A percentile compares a stretch with the other conserved stretches of the same genome.
Conservation (phyloP, 208 protist genomes). For the Herpetomonas tarakana region DNA sequence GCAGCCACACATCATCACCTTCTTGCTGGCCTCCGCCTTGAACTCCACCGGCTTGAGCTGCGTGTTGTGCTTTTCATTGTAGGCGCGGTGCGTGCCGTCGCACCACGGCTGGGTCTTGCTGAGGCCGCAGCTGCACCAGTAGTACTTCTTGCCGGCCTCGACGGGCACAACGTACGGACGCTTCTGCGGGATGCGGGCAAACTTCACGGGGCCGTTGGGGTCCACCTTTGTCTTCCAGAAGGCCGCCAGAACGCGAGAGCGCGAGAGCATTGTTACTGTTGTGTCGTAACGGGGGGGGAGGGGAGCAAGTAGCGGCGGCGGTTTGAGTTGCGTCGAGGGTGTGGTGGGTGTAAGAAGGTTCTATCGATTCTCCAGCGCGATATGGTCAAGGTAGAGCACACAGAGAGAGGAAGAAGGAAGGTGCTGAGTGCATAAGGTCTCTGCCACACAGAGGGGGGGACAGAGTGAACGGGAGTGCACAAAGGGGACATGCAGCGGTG, state of each 20-base stretch:
- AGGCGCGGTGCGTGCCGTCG: conserved; percentile 55
- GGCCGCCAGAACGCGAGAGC: conserved; percentile 22
- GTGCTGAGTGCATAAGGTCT: too few relatives aligned
- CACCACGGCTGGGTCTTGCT: conserved; percentile 84
- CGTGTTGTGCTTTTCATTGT: conserved; percentile 73
- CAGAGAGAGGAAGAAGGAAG: too few relatives aligned
- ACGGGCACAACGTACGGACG: conserved; percentile 41
- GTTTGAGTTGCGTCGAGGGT: not conserved
- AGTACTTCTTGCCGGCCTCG: conserved; percentile 70
- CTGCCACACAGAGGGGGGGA: too few relatives aligned
- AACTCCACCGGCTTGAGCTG: conserved; percentile 60
- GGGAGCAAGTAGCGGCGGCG: not conserved
- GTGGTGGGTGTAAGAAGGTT: too few relatives aligned
- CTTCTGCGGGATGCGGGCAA: conserved; percentile 44
- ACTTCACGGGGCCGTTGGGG: conserved; percentile 44
- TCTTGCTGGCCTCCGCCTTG: conserved; percentile 41
- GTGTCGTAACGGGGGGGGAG: conserved; percentile 5
- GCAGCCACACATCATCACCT: conserved; percentile 70
- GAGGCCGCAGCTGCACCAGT: conserved; percentile 78
- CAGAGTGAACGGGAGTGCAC: too few relatives aligned
- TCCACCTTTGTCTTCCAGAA: conserved; percentile 81
- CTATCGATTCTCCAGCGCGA: too few relatives aligned
- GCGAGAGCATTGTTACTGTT: conserved; percentile 25
- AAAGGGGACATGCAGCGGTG: too few relatives aligned
- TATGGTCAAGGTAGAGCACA: too few relatives aligned